Conservation (phyloP, 306 rosid species). For the Vicia faba region DNA sequence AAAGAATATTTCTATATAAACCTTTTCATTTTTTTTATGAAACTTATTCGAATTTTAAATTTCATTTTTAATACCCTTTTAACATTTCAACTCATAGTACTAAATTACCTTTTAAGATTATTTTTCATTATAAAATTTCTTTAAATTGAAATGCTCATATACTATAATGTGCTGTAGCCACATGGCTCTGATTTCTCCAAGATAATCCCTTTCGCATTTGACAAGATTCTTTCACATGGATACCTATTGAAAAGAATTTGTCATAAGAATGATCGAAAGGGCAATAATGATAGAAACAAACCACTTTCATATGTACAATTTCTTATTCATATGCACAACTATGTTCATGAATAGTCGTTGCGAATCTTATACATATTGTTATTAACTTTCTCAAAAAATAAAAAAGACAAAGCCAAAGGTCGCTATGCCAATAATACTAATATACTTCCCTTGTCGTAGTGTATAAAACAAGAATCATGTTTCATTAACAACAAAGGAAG, state of each 20-base stretch:
- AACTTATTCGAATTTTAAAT: too few relatives aligned
- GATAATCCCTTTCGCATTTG: conserved; percentile 2
- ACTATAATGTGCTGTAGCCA: background rate
- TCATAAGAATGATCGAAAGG: conserved; percentile 27
- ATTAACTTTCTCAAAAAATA: conserved; percentile 1
- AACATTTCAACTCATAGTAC: too few relatives aligned
- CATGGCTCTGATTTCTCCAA: background rate
- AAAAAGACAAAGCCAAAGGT: background rate
- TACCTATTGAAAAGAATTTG: conserved; percentile 20
- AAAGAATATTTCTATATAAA: too few relatives aligned
- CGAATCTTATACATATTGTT: conserved; percentile 23
- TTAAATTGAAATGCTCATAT: too few relatives aligned
- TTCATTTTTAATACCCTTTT: too few relatives aligned
- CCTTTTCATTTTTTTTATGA: too few relatives aligned
- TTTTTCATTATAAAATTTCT: too few relatives aligned
- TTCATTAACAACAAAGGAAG: conserved; percentile 11
- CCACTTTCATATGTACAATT: background rate
- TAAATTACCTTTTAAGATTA: too few relatives aligned
- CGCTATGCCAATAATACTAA: background rate
- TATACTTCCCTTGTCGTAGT: conserved; percentile 30
- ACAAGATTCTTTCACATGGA: conserved; percentile 15
- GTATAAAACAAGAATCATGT: conserved; percentile 14
- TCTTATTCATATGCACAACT: conserved; percentile 14
- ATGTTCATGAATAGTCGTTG: conserved; percentile 29
- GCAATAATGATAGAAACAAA: conserved; percentile 33